Evolutionary conservation across 768 basidiomycete genomes (phyloP).

Genomic region (Panaeolus papilionaceus): DNA sequence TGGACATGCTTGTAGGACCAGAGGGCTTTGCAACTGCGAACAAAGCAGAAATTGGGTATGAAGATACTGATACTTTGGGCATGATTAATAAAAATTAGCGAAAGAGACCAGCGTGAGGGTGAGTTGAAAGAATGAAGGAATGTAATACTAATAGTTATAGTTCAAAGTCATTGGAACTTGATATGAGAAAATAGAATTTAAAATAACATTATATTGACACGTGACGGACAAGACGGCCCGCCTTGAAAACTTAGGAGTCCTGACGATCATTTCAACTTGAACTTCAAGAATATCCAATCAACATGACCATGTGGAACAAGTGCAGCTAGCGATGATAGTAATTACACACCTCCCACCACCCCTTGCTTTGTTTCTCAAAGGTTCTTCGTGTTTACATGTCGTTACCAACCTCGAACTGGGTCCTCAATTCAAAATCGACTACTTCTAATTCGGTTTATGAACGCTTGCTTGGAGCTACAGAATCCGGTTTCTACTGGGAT

Average conservation of each 20-base stretch:
- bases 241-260: no score
- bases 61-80: conserved; percentile 52
- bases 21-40: conserved; percentile 93
- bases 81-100: conserved; percentile 9
- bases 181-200: no score
- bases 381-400: not conserved
- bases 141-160: no score
- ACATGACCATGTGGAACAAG: no score
- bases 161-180: no score
- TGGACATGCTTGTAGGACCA: conserved; percentile 90
- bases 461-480: conserved; percentile 46
- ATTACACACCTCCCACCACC: not conserved
- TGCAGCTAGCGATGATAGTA: no score
- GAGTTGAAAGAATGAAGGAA: not conserved
- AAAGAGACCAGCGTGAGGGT: not conserved
- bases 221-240: no score
- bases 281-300: no score
- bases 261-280: no score
- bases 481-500: conserved; percentile 51
- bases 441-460: conserved; percentile 30
- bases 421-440: not conserved
- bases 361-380: not conserved
- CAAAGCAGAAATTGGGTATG: conserved; percentile 76
- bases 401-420: not conserved
- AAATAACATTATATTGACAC: no score